These are phyloP conservation scores for Sarcodon sp. DNA, from an alignment of 768 basidiomycete genomes.

Conservation along the genomic window DNA sequence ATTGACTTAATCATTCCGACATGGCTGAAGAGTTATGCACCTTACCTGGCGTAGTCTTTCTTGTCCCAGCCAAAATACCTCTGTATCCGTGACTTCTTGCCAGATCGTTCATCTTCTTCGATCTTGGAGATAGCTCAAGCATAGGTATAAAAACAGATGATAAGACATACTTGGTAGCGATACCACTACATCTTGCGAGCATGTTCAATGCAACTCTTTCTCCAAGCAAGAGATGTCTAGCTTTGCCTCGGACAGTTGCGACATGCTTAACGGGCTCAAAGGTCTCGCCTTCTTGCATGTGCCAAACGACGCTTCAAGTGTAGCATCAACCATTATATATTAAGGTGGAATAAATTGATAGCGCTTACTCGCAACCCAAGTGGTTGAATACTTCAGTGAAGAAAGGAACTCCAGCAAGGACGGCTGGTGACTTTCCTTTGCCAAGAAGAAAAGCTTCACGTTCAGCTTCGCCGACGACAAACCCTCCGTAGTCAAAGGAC, in stretches of 20 bases:
- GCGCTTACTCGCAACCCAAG: conserved; percentile 77
- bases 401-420: conserved; percentile 92
- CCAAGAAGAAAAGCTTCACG: conserved; percentile 85
- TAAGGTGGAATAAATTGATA: background rate
- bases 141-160: background rate
- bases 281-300: conserved; percentile 70
- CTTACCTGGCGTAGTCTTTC: conserved; percentile 90
- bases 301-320: conserved; percentile 77
- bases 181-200: conserved; percentile 90
- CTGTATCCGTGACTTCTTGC: conserved; percentile 70
- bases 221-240: conserved; percentile 76
- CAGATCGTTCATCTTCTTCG: conserved; percentile 67
- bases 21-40: background rate
- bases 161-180: conserved; percentile 74
- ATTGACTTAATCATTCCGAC: background rate
- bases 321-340: background rate
- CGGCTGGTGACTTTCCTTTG: conserved; percentile 66
- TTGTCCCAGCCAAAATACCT: conserved; percentile 86
- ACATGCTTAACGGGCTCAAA: conserved; percentile 76
- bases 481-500: conserved; percentile 93
- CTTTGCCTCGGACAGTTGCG: conserved; percentile 86
- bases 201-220: conserved; percentile 91
- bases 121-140: conserved; percentile 31
- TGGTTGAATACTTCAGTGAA: conserved; percentile 87
- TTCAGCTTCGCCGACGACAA: conserved; percentile 84